Evolutionary conservation across 2,329 filamentous ascomycete species (phyloP).

Genomic region (Clarireedia sp.): DNA sequence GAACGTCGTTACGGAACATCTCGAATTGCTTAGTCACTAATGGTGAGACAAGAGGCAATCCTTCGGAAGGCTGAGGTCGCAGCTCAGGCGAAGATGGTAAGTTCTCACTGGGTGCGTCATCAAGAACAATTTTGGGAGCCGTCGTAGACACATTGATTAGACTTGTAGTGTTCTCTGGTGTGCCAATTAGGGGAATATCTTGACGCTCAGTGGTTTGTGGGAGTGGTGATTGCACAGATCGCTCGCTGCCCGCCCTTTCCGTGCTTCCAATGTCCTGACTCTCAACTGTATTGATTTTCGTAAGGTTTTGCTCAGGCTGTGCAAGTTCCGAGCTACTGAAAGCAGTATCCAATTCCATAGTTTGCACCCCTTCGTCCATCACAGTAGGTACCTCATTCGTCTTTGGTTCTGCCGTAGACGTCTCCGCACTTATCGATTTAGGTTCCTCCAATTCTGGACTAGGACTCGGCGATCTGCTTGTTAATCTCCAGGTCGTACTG

Average conservation of each 20-base stretch:
- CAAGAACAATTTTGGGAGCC: too few species aligned
- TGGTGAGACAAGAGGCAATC: conserved; percentile 25
- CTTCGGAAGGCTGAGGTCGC: conserved; percentile 22
- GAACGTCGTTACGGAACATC: neutral
- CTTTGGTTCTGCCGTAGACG: too few species aligned
- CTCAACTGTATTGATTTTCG: neutral
- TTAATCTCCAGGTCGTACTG: conserved; percentile 66
- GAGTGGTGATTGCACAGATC: neutral
- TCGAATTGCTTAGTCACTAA: conserved; percentile 13
- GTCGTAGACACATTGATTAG: too few species aligned
- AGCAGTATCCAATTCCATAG: conserved; percentile 29
- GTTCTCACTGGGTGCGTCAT: neutral
- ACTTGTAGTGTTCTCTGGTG: too few species aligned
- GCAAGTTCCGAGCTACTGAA: conserved; percentile 4
- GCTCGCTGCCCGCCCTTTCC: too few species aligned
- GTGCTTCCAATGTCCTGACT: neutral
- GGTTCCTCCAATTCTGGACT: conserved; percentile 30
- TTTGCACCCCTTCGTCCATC: conserved; percentile 35
- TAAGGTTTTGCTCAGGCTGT: neutral
- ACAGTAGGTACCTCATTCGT: conserved; percentile 20
- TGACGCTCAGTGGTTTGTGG: neutral
- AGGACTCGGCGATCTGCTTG: conserved; percentile 63
- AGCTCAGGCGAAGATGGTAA: conserved; percentile 19
- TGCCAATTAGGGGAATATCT: neutral
- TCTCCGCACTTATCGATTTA: conserved; percentile 10